phyloP scores from a whole-genome alignment of 352 stramenopile genomes.

The Thalassiosira exigua region DNA sequence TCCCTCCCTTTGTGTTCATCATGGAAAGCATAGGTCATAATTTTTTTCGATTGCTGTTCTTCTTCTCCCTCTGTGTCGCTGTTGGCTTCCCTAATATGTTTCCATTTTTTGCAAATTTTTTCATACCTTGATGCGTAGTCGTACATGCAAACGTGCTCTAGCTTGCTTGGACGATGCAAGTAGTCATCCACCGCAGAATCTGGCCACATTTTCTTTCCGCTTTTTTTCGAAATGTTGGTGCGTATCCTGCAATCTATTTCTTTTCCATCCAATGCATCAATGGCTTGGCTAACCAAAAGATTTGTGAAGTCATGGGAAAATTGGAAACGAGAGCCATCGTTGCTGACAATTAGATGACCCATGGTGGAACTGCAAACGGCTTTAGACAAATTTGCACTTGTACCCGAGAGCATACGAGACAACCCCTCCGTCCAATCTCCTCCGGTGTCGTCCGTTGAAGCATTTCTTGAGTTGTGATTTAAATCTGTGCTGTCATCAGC shows the following conservation, averaged over 20 bases:
- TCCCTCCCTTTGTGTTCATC: too few species aligned
- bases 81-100: too few species aligned
- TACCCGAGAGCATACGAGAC: conserved; percentile 35
- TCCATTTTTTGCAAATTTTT: conserved; percentile 33
- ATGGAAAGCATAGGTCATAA: too few species aligned
- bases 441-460: too few species aligned
- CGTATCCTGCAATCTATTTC: conserved; percentile 1
- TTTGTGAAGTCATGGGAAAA: conserved; percentile 51
- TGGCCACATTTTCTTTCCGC: conserved; percentile 1
- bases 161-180: conserved; percentile 13
- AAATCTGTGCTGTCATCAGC: not conserved
- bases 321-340: conserved; percentile 35
- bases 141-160: conserved; percentile 32
- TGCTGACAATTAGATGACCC: conserved; percentile 28
- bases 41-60: too few species aligned
- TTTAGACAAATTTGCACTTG: conserved; percentile 32
- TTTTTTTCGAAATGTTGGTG: not conserved
- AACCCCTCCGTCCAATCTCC: conserved; percentile 29
- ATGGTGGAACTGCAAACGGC: conserved; percentile 43
- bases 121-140: conserved; percentile 23
- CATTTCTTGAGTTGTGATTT: not conserved
- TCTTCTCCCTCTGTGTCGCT: too few species aligned
- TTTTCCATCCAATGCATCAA: conserved; percentile 17
- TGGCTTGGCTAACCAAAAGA: conserved; percentile 42
- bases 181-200: conserved; percentile 39